Evolutionary conservation across 345 rosid genomes (phyloP).

Genomic region (Ricinus communis): DNA sequence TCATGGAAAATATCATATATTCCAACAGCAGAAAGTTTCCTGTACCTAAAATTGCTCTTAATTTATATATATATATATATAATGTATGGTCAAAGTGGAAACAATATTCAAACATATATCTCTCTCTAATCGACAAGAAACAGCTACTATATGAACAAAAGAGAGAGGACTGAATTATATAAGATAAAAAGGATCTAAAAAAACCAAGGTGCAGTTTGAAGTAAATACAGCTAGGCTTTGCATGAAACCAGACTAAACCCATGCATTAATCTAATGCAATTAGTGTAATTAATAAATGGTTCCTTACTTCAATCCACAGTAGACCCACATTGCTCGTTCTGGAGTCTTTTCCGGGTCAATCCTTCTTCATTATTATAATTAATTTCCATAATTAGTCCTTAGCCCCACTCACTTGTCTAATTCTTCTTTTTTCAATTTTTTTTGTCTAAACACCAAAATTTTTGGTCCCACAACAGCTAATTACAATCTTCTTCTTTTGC

Average conservation of each 20-base stretch:
- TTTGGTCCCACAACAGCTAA: not conserved
- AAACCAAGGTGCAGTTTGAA: not conserved
- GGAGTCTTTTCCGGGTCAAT: slow-evolving; percentile 18
- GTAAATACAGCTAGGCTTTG: slow-evolving; percentile 29
- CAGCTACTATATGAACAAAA: too few relatives aligned
- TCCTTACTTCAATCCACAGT: slow-evolving; percentile 13
- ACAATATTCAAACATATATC: too few relatives aligned
- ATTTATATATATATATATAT: too few relatives aligned
- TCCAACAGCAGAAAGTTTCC: too few relatives aligned
- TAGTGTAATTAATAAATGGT: slow-evolving; percentile 4
- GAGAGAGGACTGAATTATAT: too few relatives aligned
- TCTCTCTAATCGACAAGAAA: too few relatives aligned
- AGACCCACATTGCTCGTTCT: slow-evolving; percentile 19
- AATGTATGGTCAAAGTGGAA: too few relatives aligned
- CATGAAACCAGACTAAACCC: slow-evolving; percentile 21
- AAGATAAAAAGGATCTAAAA: too few relatives aligned
- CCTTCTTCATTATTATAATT: not conserved
- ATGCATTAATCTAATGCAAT: not conserved
- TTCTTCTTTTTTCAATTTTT: not conserved
- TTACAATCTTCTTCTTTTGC: slow-evolving; percentile 1
- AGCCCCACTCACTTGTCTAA: not conserved
- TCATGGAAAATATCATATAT: too few relatives aligned
- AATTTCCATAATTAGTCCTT: not conserved
- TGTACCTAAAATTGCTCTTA: too few relatives aligned
- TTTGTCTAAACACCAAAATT: slow-evolving; percentile 1